Evolutionary conservation across 2,329 filamentous ascomycete genomes (phyloP).

Genomic region (Fusarium abutilonis): DNA sequence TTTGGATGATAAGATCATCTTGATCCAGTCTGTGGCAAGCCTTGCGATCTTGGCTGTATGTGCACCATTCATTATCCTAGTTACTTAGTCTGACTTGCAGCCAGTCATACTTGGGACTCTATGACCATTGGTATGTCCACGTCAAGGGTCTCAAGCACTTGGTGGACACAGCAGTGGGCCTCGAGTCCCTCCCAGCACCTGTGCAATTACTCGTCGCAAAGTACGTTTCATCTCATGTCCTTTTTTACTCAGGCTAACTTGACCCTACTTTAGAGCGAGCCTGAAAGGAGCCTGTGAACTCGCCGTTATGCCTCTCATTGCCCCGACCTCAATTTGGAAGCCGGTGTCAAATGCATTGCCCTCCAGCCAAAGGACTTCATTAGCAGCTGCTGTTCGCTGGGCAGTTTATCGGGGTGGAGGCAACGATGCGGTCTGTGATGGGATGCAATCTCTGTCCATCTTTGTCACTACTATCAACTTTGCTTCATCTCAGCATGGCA

Average conservation of each 20-base stretch:
- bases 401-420: not conserved
- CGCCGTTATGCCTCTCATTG: not conserved
- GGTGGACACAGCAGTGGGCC: not conserved
- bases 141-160: constrained; percentile 5
- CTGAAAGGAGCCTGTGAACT: constrained; percentile 7
- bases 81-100: not conserved
- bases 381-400: not conserved
- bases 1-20: not conserved
- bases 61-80: not conserved
- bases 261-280: not conserved
- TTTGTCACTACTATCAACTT: constrained; percentile 2
- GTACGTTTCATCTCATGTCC: not conserved
- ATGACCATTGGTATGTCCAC: constrained; percentile 11
- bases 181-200: not conserved
- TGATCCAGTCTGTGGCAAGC: constrained; percentile 13
- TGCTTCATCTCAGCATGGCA: not conserved
- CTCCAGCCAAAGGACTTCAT: not conserved
- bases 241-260: not conserved
- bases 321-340: not conserved
- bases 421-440: not conserved
- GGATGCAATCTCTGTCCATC: not conserved
- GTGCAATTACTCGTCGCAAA: constrained; percentile 4
- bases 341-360: not conserved
- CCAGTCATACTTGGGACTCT: not conserved
- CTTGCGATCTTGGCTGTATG: constrained; percentile 6